Base-by-base conservation (phyloP, 2,329 filamentous ascomycete genomes). In the Didymella segeticola region DNA sequence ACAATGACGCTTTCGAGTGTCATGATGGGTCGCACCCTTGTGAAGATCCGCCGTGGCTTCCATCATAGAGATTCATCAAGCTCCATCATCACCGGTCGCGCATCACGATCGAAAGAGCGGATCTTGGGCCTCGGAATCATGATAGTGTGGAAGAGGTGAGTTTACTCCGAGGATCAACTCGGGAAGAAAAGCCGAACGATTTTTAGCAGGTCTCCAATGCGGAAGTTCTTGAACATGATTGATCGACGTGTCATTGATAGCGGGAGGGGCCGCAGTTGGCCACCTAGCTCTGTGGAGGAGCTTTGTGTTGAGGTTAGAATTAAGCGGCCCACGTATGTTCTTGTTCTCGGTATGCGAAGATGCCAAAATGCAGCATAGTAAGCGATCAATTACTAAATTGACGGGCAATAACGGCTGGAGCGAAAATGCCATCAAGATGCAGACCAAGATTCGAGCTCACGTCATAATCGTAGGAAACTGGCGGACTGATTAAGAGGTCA, bases 11-110 rank as follows among this genome's bases (percentile, higher is more conserved):
- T 39, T 19, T 2, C n/a, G 4, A 4, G 42, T 36, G 34, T 49
- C 39, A 49, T 48, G 33, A 41, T 45, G 31, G 26, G 23, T 22
- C 7, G 19, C 14, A 25, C 23, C 30, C 42, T 23, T 53, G 51
- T 34, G 39, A 19, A 14, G 33, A 54, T 47, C 50, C 22, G 15
- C 43, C 30, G 43, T 30, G 31, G 37, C 15, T 20, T 39, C 27
- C 22, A 22, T 45, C 39, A 20, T 36, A 11, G 9, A 29, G 37
- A 2, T 11, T 10, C 5, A 4, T 12, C 12, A 15, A 11, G 10
- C 17, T 4, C 17, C 25, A 19, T 38, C 38, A 15, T 12, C 25
- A 37, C 30, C 5, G 22, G 22, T n/a, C 5, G 5, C 26, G 19
- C 20, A 30, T 27, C 15, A 22, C 15, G 47, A 29, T 42, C 29